Conservation (phyloP, 148 eudicot genomes). For the Vaccinium macrocarpon region DNA sequence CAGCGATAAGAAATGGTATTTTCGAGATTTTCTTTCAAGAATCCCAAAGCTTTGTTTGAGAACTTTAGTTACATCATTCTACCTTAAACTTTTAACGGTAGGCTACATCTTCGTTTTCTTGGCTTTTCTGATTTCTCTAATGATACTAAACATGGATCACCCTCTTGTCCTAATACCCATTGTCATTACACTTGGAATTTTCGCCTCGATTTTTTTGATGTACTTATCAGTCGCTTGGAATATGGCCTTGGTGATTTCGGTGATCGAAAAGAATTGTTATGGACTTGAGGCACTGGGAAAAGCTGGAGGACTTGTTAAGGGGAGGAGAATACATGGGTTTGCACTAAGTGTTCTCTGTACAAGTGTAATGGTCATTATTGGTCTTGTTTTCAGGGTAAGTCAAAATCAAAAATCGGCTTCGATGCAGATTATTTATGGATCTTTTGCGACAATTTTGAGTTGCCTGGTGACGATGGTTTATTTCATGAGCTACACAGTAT, state of each 20-base stretch:
- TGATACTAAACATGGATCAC: background rate
- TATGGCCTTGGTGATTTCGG: too few relatives aligned
- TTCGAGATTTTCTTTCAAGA: background rate
- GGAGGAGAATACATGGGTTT: conserved; percentile 38
- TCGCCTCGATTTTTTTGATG: background rate
- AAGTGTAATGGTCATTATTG: background rate
- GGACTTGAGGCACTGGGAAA: conserved; percentile 11
- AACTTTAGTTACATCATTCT: background rate
- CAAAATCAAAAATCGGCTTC: conserved; percentile 8
- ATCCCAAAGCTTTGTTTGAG: background rate
- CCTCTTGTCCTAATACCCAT: background rate
- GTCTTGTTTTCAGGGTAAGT: conserved; percentile 1
- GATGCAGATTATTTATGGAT: background rate
- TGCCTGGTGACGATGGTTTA: conserved; percentile 2
- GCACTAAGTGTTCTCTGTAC: conserved; percentile 8
- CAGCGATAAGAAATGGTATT: background rate
- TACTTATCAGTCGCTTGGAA: background rate
- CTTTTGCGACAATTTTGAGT: background rate
- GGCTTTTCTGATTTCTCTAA: background rate
- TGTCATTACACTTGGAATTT: background rate
- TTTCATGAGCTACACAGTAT: conserved; percentile 23
- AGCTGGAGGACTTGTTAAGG: conserved; percentile 34
- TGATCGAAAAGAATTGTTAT: too few relatives aligned
- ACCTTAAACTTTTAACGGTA: background rate
- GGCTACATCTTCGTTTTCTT: background rate